A percentile compares a stretch with the other conserved stretches of the same genome.
Conservation (phyloP, 2,329 filamentous ascomycete genomes). For the Sarocladiaceae sp. region DNA sequence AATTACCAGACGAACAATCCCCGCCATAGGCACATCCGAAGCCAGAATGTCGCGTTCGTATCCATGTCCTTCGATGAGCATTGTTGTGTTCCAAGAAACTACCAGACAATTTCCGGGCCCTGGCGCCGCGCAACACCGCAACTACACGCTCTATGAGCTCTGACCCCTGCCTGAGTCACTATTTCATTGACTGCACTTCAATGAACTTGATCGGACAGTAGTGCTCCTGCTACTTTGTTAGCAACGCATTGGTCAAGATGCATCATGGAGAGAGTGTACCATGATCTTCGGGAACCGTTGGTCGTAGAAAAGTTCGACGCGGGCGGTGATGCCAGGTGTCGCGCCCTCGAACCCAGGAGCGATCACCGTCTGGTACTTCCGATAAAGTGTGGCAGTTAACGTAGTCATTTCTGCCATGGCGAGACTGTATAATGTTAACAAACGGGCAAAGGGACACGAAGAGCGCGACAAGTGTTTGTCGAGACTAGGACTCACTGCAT, state of each 20-base stretch:
- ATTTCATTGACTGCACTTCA: background rate
- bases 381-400: constrained; percentile 11
- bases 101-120: background rate
- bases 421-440: constrained; percentile 7
- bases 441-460: background rate
- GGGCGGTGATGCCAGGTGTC: constrained; percentile 12
- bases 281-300: constrained; percentile 4
- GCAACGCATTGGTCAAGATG: background rate
- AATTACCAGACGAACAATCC: too few species aligned
- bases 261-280: background rate
- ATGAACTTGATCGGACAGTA: constrained; percentile 7
- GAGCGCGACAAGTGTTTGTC: too few species aligned
- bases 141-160: background rate
- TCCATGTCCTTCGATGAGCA: too few species aligned
- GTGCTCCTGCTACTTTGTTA: background rate
- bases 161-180: background rate
- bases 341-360: constrained; percentile 9
- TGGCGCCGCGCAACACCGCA: background rate
- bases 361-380: constrained; percentile 10
- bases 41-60: too few species aligned
- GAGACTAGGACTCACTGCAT: constrained; percentile 12
- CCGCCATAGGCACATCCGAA: too few species aligned
- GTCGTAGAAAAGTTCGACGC: constrained; percentile 13
- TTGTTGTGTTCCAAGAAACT: too few species aligned
- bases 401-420: constrained; percentile 15